Percentiles rank a stretch among this genome's conserved stretches.
Evolutionary conservation across 73 alveolate species (phyloP).

Genomic region (Strombidium stylifer): DNA sequence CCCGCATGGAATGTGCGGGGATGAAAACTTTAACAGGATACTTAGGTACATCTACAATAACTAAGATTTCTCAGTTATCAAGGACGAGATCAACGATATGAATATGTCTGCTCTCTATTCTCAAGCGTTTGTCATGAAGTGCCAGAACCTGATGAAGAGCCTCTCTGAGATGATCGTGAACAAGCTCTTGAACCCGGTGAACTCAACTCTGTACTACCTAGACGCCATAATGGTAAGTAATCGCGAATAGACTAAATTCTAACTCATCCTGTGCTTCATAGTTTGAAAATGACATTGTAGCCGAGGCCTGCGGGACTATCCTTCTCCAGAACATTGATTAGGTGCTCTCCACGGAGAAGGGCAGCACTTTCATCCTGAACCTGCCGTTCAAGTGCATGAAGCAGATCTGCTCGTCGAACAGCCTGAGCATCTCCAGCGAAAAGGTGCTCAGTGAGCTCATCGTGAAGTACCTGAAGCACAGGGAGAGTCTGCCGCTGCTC

Average conservation of each 20-base stretch:
- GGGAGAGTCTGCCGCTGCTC: conserved; percentile 31
- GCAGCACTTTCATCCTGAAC: conserved; percentile 19
- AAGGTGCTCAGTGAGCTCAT: conserved; percentile 29
- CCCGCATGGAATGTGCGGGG: conserved; percentile 36
- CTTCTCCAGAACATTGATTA: conserved; percentile 37
- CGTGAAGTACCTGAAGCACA: conserved; percentile 49
- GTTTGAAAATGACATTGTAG: conserved; percentile 31
- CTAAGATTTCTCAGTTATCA: conserved; percentile 24
- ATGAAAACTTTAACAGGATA: conserved; percentile 27
- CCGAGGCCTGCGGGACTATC: conserved; percentile 47
- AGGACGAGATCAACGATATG: conserved; percentile 20
- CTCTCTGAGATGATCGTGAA: conserved; percentile 31
- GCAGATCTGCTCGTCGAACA: conserved; percentile 7
- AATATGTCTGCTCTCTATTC: conserved; percentile 38
- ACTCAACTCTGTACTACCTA: conserved; percentile 25
- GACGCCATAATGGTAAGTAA: conserved; percentile 40
- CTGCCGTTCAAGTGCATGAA: conserved; percentile 37
- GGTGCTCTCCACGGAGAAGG: conserved; percentile 3
- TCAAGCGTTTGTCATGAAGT: conserved; percentile 26
- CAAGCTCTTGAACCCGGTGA: conserved; percentile 37
- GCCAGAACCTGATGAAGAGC: conserved; percentile 12
- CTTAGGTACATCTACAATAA: conserved; percentile 40
- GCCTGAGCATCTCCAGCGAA: conserved; percentile 30
- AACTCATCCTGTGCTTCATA: neutral
- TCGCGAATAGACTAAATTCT: neutral